Base-by-base conservation (phyloP, 106 monocot genomes). In the Phalaenopsis equestris region DNA sequence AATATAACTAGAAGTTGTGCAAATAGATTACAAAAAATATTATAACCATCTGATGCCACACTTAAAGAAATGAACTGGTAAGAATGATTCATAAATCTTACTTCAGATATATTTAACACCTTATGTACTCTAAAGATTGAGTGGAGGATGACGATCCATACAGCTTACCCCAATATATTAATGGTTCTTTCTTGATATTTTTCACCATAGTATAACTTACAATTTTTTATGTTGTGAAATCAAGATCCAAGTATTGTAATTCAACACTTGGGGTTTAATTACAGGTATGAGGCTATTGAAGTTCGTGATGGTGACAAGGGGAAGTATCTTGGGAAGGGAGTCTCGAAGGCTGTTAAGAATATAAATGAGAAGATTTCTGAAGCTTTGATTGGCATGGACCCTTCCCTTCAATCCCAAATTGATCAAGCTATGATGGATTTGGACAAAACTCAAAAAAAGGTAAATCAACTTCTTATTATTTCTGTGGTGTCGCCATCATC, bases 311-410 rank as follows among this genome's bases (percentile, higher is more conserved):
- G 89, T 17, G 92, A 94, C 61, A 92, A 88, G 75, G 88, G 79
- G 37, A 98, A 91, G 56, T 90, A 84, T 78, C 85, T 94, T 78
- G 98, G 94, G 48, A 94, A 90, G 55, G 91, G 92, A 70, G 98
- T 98, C n/a, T 88, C 84, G 46, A 94, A 98, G 78, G 94, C 92
- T 78, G 89, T 98, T 10, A 89, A 88, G 81, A 85, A 88, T 73
- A 90, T 98, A 6, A 98, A 98, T 79, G 92, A 91, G 47, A 94
- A 87, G 82, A 93, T 98, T 49, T 92, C 94, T 42, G 94, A 98
- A 83, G 92, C 98, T 23, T 85, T 98, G 81, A 75, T 94, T 75
- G 98, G 98, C 72, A 94, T 98, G 98, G 98, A 98, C 67, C 98
- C 98, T 30, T 80, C 78, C 36, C 94, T 90, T 19, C 98, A 98